Base-by-base conservation (phyloP, 768 basidiomycete genomes). In the Scleroderma citrinum region DNA sequence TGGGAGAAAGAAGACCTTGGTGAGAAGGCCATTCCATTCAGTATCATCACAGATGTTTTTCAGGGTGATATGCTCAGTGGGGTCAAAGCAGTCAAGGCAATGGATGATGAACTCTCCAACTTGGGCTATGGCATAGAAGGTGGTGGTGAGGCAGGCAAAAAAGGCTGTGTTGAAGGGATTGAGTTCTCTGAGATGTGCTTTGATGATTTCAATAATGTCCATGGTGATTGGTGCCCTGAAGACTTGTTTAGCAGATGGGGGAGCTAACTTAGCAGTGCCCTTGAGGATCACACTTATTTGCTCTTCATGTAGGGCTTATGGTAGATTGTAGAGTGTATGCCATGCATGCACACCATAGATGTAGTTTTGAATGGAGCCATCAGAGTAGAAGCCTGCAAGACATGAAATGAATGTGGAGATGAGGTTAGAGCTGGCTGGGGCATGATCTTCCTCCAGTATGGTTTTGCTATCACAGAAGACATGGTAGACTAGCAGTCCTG, bases 101-200 rank as follows among this genome's bases (percentile, higher is more conserved):
- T 57, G 62, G 0, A 74, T 53, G 0, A 69, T 72, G 47, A 76
- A 68, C 49, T 77, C 72, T 0, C 73, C 71, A 0, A 67, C 38
- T 0, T 69, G 38, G 0, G 68, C 65, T 0, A 59, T 60, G 1
- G 63, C 35, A 17, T 59, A 78, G 55, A 76, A 76, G 4, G 59
- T 54, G 0, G 66, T 71, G 7, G 69, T 69, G 7, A 73, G 64
- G 49, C 71, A 74, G 0, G 72, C 68, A 16, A 47, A 70, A 0
- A 69, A 58, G 0, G 76, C 66, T 0, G 65, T 60, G 30, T 75
- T 61, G 2, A 73, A 53, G 1, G 68, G 68, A 6, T 31, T n/a
- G n/a, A n/a, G 12, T 3, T 16, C 2, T 1, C 24, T 4, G 0
- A 56, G 41, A 0, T 46, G 23, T 0, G 3, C 6, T 0, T 7